These are phyloP conservation scores for Nepenthes gracilis DNA, from an alignment of 148 eudicot species.

Conservation along the genomic window DNA sequence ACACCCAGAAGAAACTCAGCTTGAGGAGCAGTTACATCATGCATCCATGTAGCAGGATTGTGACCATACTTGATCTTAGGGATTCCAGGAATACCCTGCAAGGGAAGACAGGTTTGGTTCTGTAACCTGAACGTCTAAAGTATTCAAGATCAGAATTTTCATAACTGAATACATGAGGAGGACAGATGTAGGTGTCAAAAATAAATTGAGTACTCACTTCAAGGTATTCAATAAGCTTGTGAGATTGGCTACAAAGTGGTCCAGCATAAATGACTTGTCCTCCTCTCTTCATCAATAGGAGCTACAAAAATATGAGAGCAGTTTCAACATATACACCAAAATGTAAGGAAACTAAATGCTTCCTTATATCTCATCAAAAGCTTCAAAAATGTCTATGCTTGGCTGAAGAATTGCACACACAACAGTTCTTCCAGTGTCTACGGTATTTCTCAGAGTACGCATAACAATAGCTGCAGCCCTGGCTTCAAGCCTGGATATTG, in stretches of 20 bases:
- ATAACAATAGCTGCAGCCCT: constrained; percentile 56
- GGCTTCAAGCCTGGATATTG: constrained; percentile 89
- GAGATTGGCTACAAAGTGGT: neutral
- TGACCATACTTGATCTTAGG: constrained; percentile 29
- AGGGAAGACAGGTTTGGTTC: neutral
- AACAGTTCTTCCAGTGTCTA: constrained; percentile 1
- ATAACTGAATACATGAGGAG: neutral
- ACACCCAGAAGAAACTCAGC: constrained; percentile 25
- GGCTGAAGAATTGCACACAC: neutral
- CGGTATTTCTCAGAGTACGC: neutral
- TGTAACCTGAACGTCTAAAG: no score
- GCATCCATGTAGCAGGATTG: constrained; percentile 59
- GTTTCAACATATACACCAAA: neutral
- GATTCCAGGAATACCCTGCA: constrained; percentile 26
- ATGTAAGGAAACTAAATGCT: neutral
- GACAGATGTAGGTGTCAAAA: neutral
- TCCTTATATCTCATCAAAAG: neutral
- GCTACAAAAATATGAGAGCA: neutral
- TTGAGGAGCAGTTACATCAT: constrained; percentile 25
- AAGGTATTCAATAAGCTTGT: neutral
- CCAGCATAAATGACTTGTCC: neutral
- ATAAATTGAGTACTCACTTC: neutral
- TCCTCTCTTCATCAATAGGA: neutral
- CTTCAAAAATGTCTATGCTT: neutral
- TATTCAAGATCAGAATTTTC: neutral